These are phyloP conservation scores for Xenoacremonium recifei DNA, from an alignment of 2,329 filamentous ascomycete genomes.

Conservation along the genomic window DNA sequence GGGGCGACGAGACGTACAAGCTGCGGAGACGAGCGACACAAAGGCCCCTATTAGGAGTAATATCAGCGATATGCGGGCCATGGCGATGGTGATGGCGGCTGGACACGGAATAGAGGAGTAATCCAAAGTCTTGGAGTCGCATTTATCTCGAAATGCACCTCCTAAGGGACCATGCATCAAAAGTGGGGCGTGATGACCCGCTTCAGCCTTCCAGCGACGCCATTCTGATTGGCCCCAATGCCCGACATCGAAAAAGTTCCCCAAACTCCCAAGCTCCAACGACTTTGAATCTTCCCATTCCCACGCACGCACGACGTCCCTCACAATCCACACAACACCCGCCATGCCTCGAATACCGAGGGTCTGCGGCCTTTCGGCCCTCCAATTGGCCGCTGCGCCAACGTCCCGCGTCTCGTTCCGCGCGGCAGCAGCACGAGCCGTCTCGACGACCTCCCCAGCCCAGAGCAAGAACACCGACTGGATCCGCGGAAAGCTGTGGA, in stretches of 20 bases:
- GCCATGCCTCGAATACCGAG: conserved; percentile 44
- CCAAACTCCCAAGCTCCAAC: conserved; percentile 7
- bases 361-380: conserved; percentile 32
- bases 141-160: not conserved
- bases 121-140: not conserved
- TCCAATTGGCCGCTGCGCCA: conserved; percentile 24
- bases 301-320: conserved; percentile 2
- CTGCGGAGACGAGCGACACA: conserved; percentile 36
- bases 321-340: conserved; percentile 3
- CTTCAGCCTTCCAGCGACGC: conserved; percentile 20
- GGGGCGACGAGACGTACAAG: conserved; percentile 35
- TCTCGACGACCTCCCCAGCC: conserved; percentile 35
- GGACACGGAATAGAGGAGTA: too few species aligned
- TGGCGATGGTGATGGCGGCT: conserved; percentile 22
- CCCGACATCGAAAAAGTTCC: conserved; percentile 28
- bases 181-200: conserved; percentile 9
- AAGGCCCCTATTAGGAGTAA: conserved; percentile 36
- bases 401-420: conserved; percentile 26
- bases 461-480: conserved; percentile 35
- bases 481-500: conserved; percentile 40
- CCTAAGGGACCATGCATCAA: too few species aligned
- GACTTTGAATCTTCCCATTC: conserved; percentile 12
- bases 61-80: conserved; percentile 39
- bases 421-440: conserved; percentile 24
- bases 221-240: conserved; percentile 25